These are phyloP conservation scores for Eucalyptus lansdowneana DNA, from an alignment of 345 rosid species.

Conservation along the genomic window DNA sequence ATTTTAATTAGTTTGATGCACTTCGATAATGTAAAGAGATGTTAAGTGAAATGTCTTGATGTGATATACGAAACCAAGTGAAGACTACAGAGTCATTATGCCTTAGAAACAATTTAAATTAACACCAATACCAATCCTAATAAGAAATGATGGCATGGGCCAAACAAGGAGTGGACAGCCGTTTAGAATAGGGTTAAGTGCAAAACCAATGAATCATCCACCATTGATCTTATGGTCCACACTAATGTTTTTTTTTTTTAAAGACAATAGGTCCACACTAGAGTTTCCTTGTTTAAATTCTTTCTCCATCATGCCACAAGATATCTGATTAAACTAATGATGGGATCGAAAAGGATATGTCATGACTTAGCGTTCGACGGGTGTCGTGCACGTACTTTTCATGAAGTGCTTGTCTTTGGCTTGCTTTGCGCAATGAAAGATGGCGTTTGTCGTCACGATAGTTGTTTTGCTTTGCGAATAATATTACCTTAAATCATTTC, in stretches of 20 bases:
- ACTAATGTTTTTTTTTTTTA: not conserved
- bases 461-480: not conserved
- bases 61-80: not conserved
- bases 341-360: not conserved
- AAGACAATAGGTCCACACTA: not conserved
- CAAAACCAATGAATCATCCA: not conserved
- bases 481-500: not conserved
- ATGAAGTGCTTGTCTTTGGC: not conserved
- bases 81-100: not conserved
- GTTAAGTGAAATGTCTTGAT: not conserved
- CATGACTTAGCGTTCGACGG: not conserved
- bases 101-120: not conserved
- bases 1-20: fast-evolving
- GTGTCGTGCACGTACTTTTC: not conserved
- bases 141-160: not conserved
- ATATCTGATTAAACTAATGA: not conserved
- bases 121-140: not conserved
- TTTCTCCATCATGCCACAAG: not conserved
- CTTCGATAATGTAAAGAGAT: not conserved
- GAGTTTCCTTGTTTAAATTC: not conserved
- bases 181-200: not conserved
- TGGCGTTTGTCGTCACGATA: not conserved
- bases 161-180: not conserved
- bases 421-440: not conserved
- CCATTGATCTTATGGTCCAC: not conserved